phyloP scores from a whole-genome alignment of 2,329 filamentous ascomycete genomes.

The Pseudogymnoascus pannorum region DNA sequence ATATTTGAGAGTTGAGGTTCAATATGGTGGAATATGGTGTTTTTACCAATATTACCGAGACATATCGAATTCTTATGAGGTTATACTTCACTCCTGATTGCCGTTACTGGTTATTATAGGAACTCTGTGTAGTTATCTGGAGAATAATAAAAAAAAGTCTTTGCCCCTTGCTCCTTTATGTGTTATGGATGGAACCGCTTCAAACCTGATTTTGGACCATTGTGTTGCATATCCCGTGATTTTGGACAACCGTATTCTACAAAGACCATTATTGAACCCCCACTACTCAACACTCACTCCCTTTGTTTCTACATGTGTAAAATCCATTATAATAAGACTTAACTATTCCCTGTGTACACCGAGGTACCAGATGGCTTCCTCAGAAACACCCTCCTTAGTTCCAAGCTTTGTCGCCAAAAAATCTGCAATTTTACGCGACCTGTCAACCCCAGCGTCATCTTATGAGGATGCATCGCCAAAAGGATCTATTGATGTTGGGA shows the following conservation, averaged over 20 bases:
- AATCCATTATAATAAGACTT: not conserved
- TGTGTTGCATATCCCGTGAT: not conserved
- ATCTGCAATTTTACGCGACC: slow-evolving; percentile 60
- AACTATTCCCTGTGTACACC: not conserved
- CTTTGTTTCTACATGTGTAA: not conserved
- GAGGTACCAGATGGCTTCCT: not conserved
- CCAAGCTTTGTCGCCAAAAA: slow-evolving; percentile 55
- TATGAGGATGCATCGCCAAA: slow-evolving; percentile 86
- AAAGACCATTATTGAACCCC: not conserved
- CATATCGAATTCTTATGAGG: not conserved
- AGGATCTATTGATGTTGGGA: slow-evolving; percentile 73
- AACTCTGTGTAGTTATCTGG: not conserved
- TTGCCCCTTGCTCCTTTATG: not conserved
- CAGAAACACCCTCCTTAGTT: not conserved
- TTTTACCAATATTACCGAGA: not conserved
- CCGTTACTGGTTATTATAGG: not conserved
- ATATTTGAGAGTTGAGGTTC: not conserved
- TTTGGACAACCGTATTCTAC: not conserved
- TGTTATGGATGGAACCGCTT: too few relatives aligned
- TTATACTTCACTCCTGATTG: not conserved
- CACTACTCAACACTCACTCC: not conserved
- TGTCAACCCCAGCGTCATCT: slow-evolving; percentile 59
- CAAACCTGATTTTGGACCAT: not conserved
- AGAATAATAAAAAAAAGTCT: not conserved
- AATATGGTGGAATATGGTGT: not conserved